Percentiles rank a stretch among this genome's conserved stretches.
Conservation (phyloP, 805 yeast genomes). For the Deakozyma indianensis region DNA sequence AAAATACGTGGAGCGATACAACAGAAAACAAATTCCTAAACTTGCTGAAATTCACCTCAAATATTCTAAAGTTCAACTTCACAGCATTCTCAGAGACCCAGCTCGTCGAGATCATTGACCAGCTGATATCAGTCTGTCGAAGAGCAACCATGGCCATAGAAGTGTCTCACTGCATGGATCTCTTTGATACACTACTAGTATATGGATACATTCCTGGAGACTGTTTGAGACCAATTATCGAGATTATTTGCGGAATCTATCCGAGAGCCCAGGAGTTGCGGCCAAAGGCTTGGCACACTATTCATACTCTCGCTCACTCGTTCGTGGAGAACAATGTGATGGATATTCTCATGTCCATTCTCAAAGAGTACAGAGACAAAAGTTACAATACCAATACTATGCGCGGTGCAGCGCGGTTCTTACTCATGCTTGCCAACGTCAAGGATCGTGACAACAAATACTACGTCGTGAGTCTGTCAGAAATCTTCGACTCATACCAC, state of each 20-base stretch:
- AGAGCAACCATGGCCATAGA: slow-evolving; percentile 12
- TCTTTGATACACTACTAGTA: slow-evolving; percentile 30
- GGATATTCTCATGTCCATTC: slow-evolving; percentile 1
- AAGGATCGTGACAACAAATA: not conserved
- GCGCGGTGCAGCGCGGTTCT: slow-evolving; percentile 23
- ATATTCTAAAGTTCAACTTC: slow-evolving; percentile 35
- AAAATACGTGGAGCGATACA: slow-evolving; percentile 14
- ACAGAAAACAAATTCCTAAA: slow-evolving; percentile 16
- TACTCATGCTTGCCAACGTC: slow-evolving; percentile 14
- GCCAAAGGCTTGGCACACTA: slow-evolving; percentile 25
- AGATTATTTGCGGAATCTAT: slow-evolving; percentile 32
- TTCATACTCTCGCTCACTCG: slow-evolving; percentile 23
- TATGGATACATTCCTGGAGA: slow-evolving; percentile 33
- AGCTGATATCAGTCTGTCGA: not conserved
- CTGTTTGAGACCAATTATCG: slow-evolving; percentile 25
- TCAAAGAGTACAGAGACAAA: not conserved
- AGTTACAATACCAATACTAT: slow-evolving; percentile 16
- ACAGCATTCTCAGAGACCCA: slow-evolving; percentile 29
- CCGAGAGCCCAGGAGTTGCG: slow-evolving; percentile 24
- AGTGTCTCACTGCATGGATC: slow-evolving; percentile 24
- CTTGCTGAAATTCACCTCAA: slow-evolving; percentile 26
- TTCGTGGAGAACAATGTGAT: slow-evolving; percentile 4
- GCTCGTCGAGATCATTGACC: slow-evolving; percentile 22
- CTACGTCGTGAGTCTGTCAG: slow-evolving; percentile 17
- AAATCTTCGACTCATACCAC: slow-evolving; percentile 23